Base-by-base conservation (phyloP, 768 basidiomycete genomes). In the Tylopilus plumbeoviolaceoides region DNA sequence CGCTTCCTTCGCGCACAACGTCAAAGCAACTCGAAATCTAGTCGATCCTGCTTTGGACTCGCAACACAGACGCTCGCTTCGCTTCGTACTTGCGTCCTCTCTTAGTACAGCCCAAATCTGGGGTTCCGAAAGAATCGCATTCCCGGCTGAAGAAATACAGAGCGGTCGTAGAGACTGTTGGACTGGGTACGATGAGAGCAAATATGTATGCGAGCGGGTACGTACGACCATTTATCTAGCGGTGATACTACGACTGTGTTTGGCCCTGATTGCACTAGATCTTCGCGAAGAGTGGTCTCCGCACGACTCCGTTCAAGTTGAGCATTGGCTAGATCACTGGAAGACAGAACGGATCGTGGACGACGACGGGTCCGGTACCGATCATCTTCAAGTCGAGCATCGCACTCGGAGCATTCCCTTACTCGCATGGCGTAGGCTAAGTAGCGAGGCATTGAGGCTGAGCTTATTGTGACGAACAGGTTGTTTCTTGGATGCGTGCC, bases 91-190 rank as follows among this genome's bases (percentile, higher is more conserved):
- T 7, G 39, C 21, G 12, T 51, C 50, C 5, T 17, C 9, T 8
- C 12, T 51, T 8, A 11, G 36, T 1, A 20, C 38, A 0, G 50
- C 44, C 4, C 50, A 44, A 7, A 25, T 12, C 6, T 50, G 31
- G 43, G 50, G n/a, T n/a, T n/a, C n/a, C n/a, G n/a, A 44, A 27
- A 21, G 11, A 36, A 20, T n/a, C 3, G 14, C 15, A 1, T 51
- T 51, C 9, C 43, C 50, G 4, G n/a, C n/a, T n/a, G 50, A 51
- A 18, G 43, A 38, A 39, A 3, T 51, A 14, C 50, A 51, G 43
- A 51, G 1, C 50, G 35, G 0, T 44, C 50, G n/a, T n/a, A n/a
- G 4, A 1, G 4, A 27, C 43, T 17, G 43, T 44, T 2, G 50
- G 43, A 21, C 2, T 27, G 43, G 43, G 1, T 51, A 51, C 9